A percentile compares a stretch with the other conserved stretches of the same genome.
Conservation (phyloP, 208 protist species). For the Willaertia magna region DNA sequence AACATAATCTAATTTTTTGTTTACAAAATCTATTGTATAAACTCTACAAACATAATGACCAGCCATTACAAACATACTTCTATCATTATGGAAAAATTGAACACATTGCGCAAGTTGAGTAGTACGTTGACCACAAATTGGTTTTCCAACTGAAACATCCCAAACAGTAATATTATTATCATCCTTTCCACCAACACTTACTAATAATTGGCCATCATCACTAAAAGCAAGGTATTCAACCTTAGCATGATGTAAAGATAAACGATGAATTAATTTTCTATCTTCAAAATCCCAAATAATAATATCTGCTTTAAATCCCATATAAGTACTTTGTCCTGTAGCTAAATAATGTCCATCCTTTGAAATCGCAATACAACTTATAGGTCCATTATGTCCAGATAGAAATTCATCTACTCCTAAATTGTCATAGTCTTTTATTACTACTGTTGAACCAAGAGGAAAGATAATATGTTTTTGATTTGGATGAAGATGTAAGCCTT, state of each 20-base stretch:
- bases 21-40: constrained; percentile 69
- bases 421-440: constrained; percentile 64
- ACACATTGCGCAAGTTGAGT: constrained; percentile 58
- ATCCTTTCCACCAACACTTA: constrained; percentile 77
- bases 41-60: constrained; percentile 65
- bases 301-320: constrained; percentile 80
- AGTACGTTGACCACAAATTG: constrained; percentile 65
- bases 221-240: constrained; percentile 83
- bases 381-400: constrained; percentile 78
- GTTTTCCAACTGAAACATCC: constrained; percentile 70
- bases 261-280: constrained; percentile 63
- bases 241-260: constrained; percentile 82
- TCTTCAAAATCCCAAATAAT: constrained; percentile 74
- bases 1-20: constrained; percentile 64
- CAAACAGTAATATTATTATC: constrained; percentile 86
- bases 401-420: constrained; percentile 62
- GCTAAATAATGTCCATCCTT: constrained; percentile 70
- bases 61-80: constrained; percentile 64
- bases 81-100: constrained; percentile 64
- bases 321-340: constrained; percentile 79
- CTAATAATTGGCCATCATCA: constrained; percentile 69
- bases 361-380: constrained; percentile 78
- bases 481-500: constrained; percentile 66
- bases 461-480: constrained; percentile 72
- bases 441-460: constrained; percentile 74